Evolutionary conservation across 805 yeast species (phyloP), one percentile per base, ranked within the genome.

Genomic region (Sugiyamaella qingdaonensis): DNA sequence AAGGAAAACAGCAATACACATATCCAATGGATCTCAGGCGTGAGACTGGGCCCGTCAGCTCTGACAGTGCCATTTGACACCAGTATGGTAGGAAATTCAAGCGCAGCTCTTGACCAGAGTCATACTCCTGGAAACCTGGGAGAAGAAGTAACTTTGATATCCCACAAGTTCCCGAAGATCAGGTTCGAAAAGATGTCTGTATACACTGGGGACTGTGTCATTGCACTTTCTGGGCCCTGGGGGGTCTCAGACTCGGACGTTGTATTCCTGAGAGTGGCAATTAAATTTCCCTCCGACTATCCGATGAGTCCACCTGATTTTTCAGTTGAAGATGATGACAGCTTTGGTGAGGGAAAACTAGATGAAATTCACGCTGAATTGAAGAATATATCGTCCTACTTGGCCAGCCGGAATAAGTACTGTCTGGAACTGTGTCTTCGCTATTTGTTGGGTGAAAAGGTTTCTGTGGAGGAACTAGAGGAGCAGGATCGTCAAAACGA

Each of bases 21-120:
- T 64, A 71, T 92, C 56, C 84, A 86, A 58, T 92, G 98, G 98
- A 83, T 95, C 36, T 84, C 97, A 0, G 97, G 98, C 49, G 95
- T 92, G 7, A 76, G 90, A 53, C 80, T 92, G 58, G 88, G 88
- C 1, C 72, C 75, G 41, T 66, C 80, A 8, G 79, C 78, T 2
- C 70, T 72, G 52, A 62, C 66, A 8, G 33, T 33, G 8, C 27
- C 56, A 2, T 55, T 56, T 36, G 60, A 57, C n/a, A 49, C 49
- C 35, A 51, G 42, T 24, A 24, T 53, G 32, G 59, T 21, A 4
- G 41, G 54, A 2, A 52, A 48, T 29, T 7, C 52, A 11, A 45
- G 51, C 19, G 58, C 54, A 1, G 39, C 55, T n/a, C 71, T 37
- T 9, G 50, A 46, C 21, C 57, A 55, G 10, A 49, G 51, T 4